Percentiles rank a stretch among this genome's conserved stretches.
Evolutionary conservation across 768 basidiomycete species (phyloP).

Genomic region (Pleurotus sapidus): DNA sequence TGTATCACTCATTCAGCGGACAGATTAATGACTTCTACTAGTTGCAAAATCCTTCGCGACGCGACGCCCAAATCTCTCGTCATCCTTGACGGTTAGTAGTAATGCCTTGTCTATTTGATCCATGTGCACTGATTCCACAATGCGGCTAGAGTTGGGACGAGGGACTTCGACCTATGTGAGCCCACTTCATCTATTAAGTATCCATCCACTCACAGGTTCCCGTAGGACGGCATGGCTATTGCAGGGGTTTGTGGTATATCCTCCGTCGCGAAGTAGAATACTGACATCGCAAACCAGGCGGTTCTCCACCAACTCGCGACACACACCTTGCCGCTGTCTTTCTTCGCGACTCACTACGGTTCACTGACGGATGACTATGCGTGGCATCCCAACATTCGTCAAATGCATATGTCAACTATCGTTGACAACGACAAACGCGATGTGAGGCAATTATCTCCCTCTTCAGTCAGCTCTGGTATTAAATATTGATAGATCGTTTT

Average conservation of each 20-base stretch:
- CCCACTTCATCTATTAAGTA: conserved; percentile 5
- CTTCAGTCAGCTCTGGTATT: not conserved
- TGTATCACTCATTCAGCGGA: not conserved
- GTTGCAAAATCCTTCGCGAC: conserved; percentile 90
- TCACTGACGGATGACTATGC: conserved; percentile 92
- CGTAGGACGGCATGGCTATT: conserved; percentile 96
- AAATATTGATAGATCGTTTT: conserved; percentile 70
- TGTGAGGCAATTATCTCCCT: conserved; percentile 36
- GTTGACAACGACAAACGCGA: conserved; percentile 91
- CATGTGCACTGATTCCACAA: conserved; percentile 6
- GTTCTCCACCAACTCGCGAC: conserved; percentile 95
- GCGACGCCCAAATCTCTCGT: conserved; percentile 93
- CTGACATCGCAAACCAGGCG: conserved; percentile 43
- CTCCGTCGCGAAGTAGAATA: not conserved
- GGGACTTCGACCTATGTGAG: conserved; percentile 91
- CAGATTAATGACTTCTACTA: conserved; percentile 23
- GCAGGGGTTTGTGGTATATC: conserved; percentile 59
- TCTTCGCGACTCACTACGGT: conserved; percentile 98
- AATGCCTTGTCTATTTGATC: conserved; percentile 4
- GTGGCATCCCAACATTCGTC: conserved; percentile 89
- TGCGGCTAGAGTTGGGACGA: conserved; percentile 74
- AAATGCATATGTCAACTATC: conserved; percentile 94
- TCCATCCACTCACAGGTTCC: conserved; percentile 9
- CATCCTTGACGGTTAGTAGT: conserved; percentile 82
- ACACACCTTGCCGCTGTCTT: conserved; percentile 84